phyloP scores from a whole-genome alignment of 2,329 filamentous ascomycete species.

The Ceratocystis cubensis region DNA sequence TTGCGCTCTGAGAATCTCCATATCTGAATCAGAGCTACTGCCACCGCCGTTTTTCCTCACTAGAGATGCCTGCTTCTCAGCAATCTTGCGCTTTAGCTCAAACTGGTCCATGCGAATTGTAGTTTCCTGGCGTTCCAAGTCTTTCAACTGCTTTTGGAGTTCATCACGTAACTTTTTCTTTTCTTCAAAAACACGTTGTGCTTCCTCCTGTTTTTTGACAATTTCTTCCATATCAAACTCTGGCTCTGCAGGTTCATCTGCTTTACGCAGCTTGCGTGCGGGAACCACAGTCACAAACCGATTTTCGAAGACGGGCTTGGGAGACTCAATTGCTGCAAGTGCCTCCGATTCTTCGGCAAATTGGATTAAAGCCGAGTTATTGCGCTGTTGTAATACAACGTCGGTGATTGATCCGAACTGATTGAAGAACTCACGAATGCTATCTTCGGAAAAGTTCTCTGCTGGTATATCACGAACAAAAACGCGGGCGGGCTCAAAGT shows the following conservation, averaged over 20 bases:
- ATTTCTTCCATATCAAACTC: slow-evolving; percentile 61
- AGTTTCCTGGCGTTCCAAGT: slow-evolving; percentile 52
- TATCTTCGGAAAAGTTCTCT: slow-evolving; percentile 52
- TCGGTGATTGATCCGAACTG: slow-evolving; percentile 56
- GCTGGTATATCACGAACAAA: slow-evolving; percentile 69
- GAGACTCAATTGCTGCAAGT: slow-evolving; percentile 58
- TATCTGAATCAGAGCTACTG: slow-evolving; percentile 34
- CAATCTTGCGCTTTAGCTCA: slow-evolving; percentile 49
- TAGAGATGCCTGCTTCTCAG: slow-evolving; percentile 48
- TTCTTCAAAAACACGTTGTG: slow-evolving; percentile 56
- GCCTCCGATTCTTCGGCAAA: slow-evolving; percentile 55
- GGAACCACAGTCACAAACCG: slow-evolving; percentile 61
- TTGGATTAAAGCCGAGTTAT: slow-evolving; percentile 56
- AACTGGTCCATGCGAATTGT: slow-evolving; percentile 51
- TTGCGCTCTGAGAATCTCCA: slow-evolving; percentile 56
- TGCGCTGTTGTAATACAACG: slow-evolving; percentile 53
- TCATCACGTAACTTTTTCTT: slow-evolving; percentile 50
- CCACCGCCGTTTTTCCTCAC: slow-evolving; percentile 27
- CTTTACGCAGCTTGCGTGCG: slow-evolving; percentile 11
- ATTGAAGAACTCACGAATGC: slow-evolving; percentile 55
- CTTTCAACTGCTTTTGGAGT: slow-evolving; percentile 47
- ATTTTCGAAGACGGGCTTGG: slow-evolving; percentile 73
- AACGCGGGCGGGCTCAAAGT: slow-evolving; percentile 52
- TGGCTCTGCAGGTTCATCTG: slow-evolving; percentile 30
- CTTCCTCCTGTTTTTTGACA: slow-evolving; percentile 54